Base-by-base conservation (phyloP, 371 early-diverging fungal genomes). In the Lichtheimia ornata region DNA sequence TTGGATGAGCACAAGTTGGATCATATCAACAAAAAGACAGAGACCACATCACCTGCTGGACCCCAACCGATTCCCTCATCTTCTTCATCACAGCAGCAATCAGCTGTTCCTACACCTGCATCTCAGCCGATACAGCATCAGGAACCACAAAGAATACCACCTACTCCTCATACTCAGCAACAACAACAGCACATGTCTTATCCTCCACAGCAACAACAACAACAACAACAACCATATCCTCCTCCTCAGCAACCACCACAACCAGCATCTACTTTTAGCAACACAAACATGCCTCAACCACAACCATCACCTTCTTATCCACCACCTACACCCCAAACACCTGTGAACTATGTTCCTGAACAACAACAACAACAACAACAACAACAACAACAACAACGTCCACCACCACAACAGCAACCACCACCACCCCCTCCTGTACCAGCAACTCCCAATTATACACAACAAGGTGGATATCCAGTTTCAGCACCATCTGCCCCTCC, bases 401-500 rank as follows among this genome's bases (percentile, higher is more conserved):
- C n/a, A n/a, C n/a, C n/a, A n/a, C n/a, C n/a, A n/a, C 22, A 9
- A 22, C 44, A 24, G 14, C 60, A 20, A 28, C 24, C 18, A 13
- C 40, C 18, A 12, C 53, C 22, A 0, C 47, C 22, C 4, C 47
- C 45, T 9, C 51, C 53, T n/a, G 54, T 22, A 6, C 47, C 43
- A 13, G 42, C 41, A 9, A 53, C 6, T 9, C 35, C 35, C 35
- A 35, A 35, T 35, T 35, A 35, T 27, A 22, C 30, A 18, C 17
- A 40, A 20, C 17, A 40, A 20, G 41, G 20, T 18, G 24, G 24
- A 17, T 56, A 56, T 45, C 45, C 44, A 6, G 57, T 56, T 7
- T 56, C 57, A 13, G 18, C 45, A 7, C 57, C 57, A n/a, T 56
- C 57, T 45, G 57, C 57, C 20, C 57, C 57, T 18, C 57, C 44